Base-by-base conservation (phyloP, 441 rosid species). In the Eutrema salsugineum region DNA sequence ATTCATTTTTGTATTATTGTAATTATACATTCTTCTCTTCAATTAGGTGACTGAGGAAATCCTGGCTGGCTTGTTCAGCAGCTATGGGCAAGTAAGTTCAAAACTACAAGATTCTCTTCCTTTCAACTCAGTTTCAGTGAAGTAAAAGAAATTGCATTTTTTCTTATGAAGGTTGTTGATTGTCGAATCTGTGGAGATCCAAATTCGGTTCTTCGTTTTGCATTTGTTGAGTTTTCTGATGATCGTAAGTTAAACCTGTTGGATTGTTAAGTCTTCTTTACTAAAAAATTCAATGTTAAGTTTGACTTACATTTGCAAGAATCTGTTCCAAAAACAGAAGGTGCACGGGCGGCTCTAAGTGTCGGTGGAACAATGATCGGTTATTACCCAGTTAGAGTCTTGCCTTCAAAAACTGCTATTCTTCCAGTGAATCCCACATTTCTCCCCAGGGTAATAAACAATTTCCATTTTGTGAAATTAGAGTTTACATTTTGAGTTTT, bases 101-200 rank as follows among this genome's bases (percentile, higher is more conserved):
- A 40, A 33, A 35, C 9, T 7, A 5, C 5, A 57, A 17, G 60
- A 6, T 30, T 30, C n/a, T 5, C 33, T 30, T 30, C 33, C 7
- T 30, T 5, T 30, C 33, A 30, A 30, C 8, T 5, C 33, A 30
- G 33, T 30, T 38, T 11, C 12, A 11, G 39, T 48, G 11, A 38
- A 36, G 50, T 59, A 12, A 70, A n/a, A n/a, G n/a, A n/a, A 11
- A 38, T 19, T 27, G 20, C 30, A 6, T 14, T 32, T 70, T 9
- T 60, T 46, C 43, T 59, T 49, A 11, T 28, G 17, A 59, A 86
- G 90, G 88, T 86, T 79, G 85, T 86, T 79, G 90, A 86, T 74
- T 86, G 90, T 71, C 76, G 90, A 59, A 82, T 86, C 54, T 86
- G 87, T 71, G 87, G 86, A 17, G 90, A 86, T 76, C 86, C 88